Conservation (phyloP, 2,329 filamentous ascomycete species). For the Cytospora leucostoma region DNA sequence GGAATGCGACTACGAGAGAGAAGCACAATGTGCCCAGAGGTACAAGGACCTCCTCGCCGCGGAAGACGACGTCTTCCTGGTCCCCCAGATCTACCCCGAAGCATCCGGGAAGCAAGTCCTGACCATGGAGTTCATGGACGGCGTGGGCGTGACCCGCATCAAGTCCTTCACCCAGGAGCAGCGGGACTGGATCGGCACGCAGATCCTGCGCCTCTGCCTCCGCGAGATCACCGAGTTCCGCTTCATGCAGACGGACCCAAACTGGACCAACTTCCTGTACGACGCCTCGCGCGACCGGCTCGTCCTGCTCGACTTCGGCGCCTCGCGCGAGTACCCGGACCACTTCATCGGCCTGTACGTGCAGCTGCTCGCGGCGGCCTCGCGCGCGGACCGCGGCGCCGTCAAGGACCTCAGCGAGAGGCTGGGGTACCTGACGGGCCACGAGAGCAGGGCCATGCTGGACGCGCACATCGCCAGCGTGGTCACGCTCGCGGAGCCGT, state of each 20-base stretch:
- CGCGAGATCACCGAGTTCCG: constrained; percentile 92
- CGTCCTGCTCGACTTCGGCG: constrained; percentile 94
- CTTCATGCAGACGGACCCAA: constrained; percentile 99
- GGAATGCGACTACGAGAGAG: constrained; percentile 94
- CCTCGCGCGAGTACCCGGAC: constrained; percentile 80
- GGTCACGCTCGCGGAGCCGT: constrained; percentile 89
- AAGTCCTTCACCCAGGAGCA: constrained; percentile 76
- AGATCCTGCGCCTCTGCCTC: constrained; percentile 87
- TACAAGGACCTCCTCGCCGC: constrained; percentile 78
- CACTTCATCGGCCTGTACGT: constrained; percentile 81
- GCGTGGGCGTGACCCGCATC: constrained; percentile 81
- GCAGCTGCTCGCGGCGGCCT: constrained; percentile 76
- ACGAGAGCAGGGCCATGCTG: constrained; percentile 82
- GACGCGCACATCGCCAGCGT: constrained; percentile 89
- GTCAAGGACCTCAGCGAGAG: constrained; percentile 70
- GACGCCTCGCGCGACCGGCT: constrained; percentile 71
- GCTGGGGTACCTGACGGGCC: constrained; percentile 89
- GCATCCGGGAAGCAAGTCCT: constrained; percentile 85
- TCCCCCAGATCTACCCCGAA: constrained; percentile 75
- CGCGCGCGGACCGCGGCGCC: constrained; percentile 63
- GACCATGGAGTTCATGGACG: constrained; percentile 90
- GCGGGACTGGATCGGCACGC: constrained; percentile 93
- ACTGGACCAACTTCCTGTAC: constrained; percentile 99
- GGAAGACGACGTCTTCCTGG: constrained; percentile 72
- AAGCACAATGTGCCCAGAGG: constrained; percentile 76